Percentiles rank a stretch among this genome's conserved stretches.
Conservation (phyloP, 441 rosid species). For the Melastoma candidum region DNA sequence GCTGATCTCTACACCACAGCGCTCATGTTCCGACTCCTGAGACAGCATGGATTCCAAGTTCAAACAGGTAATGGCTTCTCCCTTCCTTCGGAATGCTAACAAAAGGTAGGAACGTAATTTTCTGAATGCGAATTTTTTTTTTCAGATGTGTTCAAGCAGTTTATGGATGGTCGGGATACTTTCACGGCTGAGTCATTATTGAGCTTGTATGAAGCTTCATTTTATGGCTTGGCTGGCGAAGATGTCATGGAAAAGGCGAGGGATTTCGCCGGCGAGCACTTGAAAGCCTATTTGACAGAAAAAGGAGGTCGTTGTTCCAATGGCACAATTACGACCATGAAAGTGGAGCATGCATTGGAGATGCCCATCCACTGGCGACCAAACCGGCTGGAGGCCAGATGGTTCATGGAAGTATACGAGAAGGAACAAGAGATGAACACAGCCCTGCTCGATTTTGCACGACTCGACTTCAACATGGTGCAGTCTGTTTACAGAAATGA, state of each 20-base stretch:
- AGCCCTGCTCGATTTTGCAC: conserved; percentile 23
- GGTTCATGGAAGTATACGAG: conserved; percentile 16
- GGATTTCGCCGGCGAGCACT: conserved; percentile 6
- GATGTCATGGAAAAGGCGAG: conserved; percentile 20
- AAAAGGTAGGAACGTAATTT: no score
- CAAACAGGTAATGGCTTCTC: neutral
- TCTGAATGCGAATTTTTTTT: neutral
- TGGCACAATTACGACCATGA: neutral
- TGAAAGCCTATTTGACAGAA: neutral
- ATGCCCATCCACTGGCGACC: conserved; percentile 22
- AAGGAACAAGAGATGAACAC: conserved; percentile 2
- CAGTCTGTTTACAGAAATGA: conserved; percentile 22
- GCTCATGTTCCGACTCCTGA: conserved; percentile 22
- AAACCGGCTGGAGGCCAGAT: conserved; percentile 18
- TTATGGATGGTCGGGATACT: conserved; percentile 13
- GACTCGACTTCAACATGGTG: conserved; percentile 22
- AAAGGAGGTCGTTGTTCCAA: neutral
- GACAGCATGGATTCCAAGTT: conserved; percentile 16
- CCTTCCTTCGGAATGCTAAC: no score
- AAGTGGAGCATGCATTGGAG: conserved; percentile 21
- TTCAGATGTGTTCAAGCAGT: conserved; percentile 17
- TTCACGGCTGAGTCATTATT: conserved; percentile 12
- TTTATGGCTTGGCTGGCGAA: conserved; percentile 17
- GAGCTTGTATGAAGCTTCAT: conserved; percentile 26
- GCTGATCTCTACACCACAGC: conserved; percentile 13